phyloP scores from a whole-genome alignment of 352 stramenopile genomes.

The Phytopythium ostracodes region DNA sequence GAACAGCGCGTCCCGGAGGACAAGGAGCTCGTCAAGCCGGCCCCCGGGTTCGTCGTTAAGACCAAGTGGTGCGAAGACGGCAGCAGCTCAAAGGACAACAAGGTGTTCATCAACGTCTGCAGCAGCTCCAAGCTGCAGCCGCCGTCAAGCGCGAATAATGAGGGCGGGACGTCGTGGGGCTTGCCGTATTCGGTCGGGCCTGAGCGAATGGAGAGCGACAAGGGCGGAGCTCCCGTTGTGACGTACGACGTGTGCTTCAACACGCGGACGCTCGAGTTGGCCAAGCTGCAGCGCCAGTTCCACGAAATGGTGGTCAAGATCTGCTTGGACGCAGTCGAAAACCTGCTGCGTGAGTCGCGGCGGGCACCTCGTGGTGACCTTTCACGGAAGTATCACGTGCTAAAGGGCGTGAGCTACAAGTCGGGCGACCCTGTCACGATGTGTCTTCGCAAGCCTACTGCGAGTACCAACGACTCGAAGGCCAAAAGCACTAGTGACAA shows the following conservation, averaged over 20 bases:
- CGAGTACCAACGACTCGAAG: constrained; percentile 9
- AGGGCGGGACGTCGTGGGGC: constrained; percentile 71
- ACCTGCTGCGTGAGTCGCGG: constrained; percentile 40
- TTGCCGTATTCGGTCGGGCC: constrained; percentile 90
- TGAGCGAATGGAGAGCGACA: constrained; percentile 88
- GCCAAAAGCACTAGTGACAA: not conserved
- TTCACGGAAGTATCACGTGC: constrained; percentile 61
- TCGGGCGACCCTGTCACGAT: constrained; percentile 71
- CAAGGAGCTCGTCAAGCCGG: constrained; percentile 85
- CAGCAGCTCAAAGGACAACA: constrained; percentile 20
- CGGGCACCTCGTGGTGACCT: constrained; percentile 18
- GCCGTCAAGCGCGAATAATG: constrained; percentile 47
- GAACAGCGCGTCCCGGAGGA: constrained; percentile 86
- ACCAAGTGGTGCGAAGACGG: constrained; percentile 36
- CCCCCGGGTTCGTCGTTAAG: constrained; percentile 91
- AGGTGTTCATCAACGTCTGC: constrained; percentile 95
- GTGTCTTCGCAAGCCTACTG: constrained; percentile 41
- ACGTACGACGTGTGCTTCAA: constrained; percentile 94
- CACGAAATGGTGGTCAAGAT: constrained; percentile 86
- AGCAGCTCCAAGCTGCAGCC: constrained; percentile 78
- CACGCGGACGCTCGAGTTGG: constrained; percentile 72
- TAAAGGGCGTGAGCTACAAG: constrained; percentile 88
- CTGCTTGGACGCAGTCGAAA: constrained; percentile 81
- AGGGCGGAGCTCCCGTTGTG: constrained; percentile 49
- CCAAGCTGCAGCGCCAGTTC: constrained; percentile 54